Conservation (phyloP, 495 filamentous ascomycete genomes). For the Trichocladium antarcticum region DNA sequence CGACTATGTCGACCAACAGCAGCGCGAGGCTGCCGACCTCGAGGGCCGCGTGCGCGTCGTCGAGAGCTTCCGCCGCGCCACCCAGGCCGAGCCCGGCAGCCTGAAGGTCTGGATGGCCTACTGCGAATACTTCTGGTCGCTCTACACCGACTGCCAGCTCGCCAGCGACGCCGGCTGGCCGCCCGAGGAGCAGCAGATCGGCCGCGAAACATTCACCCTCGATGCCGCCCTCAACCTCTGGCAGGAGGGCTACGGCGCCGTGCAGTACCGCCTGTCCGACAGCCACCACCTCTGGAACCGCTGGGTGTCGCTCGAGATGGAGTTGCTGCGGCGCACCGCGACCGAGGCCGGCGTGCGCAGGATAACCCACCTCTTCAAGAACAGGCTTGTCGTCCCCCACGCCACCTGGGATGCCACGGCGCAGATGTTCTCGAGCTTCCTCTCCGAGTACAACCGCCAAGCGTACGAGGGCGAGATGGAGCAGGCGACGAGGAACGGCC, state of each 20-base stretch:
- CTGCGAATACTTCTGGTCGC: constrained; percentile 71
- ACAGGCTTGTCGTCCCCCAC: constrained; percentile 70
- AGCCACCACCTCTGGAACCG: constrained; percentile 86
- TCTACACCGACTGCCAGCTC: constrained; percentile 55
- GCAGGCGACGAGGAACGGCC: constrained; percentile 50
- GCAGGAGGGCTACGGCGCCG: constrained; percentile 65
- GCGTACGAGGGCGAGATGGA: constrained; percentile 76
- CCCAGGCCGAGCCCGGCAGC: constrained; percentile 72
- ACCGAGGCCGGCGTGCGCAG: constrained; percentile 49
- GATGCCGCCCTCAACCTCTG: constrained; percentile 67
- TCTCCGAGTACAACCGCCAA: constrained; percentile 62
- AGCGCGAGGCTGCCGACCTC: constrained; percentile 39
- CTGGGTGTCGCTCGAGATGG: constrained; percentile 52
- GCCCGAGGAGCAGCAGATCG: constrained; percentile 62
- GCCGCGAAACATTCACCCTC: constrained; percentile 68
- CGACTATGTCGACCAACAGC: constrained; percentile 42
- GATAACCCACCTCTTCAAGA: constrained; percentile 57
- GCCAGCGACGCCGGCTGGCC: constrained; percentile 51
- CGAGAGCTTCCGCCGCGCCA: constrained; percentile 69
- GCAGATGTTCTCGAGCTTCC: constrained; percentile 67
- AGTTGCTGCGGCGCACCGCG: constrained; percentile 43
- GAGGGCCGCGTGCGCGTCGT: constrained; percentile 59
- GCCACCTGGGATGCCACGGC: constrained; percentile 76
- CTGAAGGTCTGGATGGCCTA: constrained; percentile 80
- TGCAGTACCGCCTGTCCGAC: constrained; percentile 69